Base-by-base conservation (phyloP, 768 basidiomycete species). In the Dentipellis fragilis region DNA sequence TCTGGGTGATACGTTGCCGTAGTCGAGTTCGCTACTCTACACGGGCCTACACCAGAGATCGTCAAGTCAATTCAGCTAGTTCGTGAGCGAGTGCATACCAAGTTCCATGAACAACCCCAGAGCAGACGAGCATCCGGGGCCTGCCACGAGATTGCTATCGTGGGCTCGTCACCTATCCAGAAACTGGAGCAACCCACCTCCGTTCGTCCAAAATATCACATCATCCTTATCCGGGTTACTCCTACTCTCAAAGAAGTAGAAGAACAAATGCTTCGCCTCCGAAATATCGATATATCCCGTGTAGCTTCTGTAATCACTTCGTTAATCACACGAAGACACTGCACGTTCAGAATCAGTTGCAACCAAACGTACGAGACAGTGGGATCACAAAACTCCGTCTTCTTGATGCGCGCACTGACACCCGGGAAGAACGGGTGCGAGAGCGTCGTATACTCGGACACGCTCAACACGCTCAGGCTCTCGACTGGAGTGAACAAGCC, bases 211-310 rank as follows among this genome's bases (percentile, higher is more conserved):
- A 54, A 70, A 65, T 16, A 68, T 61, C 12, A 69, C 64, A 54
- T 68, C 65, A 40, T 68, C 68, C 36, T 42, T 66, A 21, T 61
- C 63, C 0, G 70, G 71, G 42, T 69, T 57, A 17, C 60, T 63
- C 48, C 77, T 61, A 34, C 71, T 72, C 60, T 78, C 76, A 61
- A 79, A 78, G 65, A 79, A 80, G 67, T 85, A 85, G 71, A 87
- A 87, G 67, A 83, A 84, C 42, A 84, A 53, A 58, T 84, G 83
- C 54, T 81, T 77, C 17, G 81, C 80, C 62, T 80, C 72, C n/a
- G n/a, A n/a, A 46, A 83, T 73, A 56, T 85, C 84, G 53, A 86
- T 82, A 59, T 85, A 85, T 10, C 84, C 84, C 0, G 83, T 83
- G 64, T 81, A 86, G 0, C 75, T 69, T 19, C 80, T 83, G 40